Percentiles rank a stretch among this genome's conserved stretches.
These are phyloP conservation scores for Casaregolazyma suthepensis DNA, from an alignment of 1,139 yeast genomes.

Conservation along the genomic window DNA sequence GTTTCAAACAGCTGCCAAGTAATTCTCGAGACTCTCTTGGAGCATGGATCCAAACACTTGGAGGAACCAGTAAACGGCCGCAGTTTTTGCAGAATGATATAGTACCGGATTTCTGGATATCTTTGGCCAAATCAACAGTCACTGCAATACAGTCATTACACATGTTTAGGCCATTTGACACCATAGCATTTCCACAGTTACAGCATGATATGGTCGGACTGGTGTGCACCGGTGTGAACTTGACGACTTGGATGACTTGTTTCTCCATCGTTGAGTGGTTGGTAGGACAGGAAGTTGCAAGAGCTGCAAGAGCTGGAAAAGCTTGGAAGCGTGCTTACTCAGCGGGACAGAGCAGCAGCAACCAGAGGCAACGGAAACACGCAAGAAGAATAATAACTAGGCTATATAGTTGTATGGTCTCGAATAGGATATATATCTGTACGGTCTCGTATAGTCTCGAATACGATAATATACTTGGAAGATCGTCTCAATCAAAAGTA, in stretches of 20 bases:
- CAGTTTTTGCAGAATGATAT: conserved; percentile 94
- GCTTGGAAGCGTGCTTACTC: neutral
- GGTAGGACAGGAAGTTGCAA: neutral
- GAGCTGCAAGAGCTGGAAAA: neutral
- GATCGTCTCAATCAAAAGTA: neutral
- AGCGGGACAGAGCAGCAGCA: neutral
- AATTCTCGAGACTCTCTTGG: conserved; percentile 89
- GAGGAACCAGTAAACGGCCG: conserved; percentile 89
- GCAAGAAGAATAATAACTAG: neutral
- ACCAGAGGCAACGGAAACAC: neutral
- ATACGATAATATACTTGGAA: too few relatives aligned
- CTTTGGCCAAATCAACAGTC: conserved; percentile 90
- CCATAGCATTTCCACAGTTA: conserved; percentile 96
- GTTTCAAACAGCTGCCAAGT: conserved; percentile 80
- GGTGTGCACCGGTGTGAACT: conserved; percentile 35
- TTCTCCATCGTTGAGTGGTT: conserved; percentile 14
- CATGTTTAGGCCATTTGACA: conserved; percentile 77
- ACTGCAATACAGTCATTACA: conserved; percentile 95
- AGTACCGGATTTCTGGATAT: conserved; percentile 89
- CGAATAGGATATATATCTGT: too few relatives aligned
- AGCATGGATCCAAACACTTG: conserved; percentile 87
- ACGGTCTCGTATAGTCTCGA: too few relatives aligned
- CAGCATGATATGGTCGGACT: conserved; percentile 90
- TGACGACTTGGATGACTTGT: conserved; percentile 15
- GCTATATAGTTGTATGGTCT: too few relatives aligned